phyloP scores from a whole-genome alignment of 2,329 filamentous ascomycete species.

The Penicillium sp. region DNA sequence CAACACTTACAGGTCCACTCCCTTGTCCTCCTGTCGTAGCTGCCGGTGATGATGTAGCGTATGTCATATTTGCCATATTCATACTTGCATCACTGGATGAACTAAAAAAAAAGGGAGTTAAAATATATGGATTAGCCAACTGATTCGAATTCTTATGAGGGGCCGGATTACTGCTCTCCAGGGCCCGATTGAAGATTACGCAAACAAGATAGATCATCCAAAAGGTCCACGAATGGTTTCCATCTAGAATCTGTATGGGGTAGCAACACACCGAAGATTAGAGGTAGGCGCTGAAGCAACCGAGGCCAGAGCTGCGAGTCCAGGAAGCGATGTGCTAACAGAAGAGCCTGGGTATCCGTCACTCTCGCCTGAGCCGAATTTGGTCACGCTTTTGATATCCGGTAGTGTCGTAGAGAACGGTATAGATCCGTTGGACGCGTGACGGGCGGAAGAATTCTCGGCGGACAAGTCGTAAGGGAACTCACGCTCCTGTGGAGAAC shows the following conservation, averaged over 20 bases:
- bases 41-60: slow-evolving; percentile 64
- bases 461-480: slow-evolving; percentile 47
- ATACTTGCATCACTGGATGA: slow-evolving; percentile 48
- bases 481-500: slow-evolving; percentile 46
- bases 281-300: slow-evolving; percentile 55
- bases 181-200: background rate
- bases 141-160: slow-evolving; percentile 13
- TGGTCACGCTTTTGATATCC: slow-evolving; percentile 32
- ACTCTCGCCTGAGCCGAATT: slow-evolving; percentile 28
- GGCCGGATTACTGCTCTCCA: slow-evolving; percentile 5
- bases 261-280: slow-evolving; percentile 51
- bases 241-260: background rate
- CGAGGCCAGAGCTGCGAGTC: slow-evolving; percentile 60
- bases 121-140: slow-evolving; percentile 24
- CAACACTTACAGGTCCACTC: slow-evolving; percentile 44
- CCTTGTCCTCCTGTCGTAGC: slow-evolving; percentile 65
- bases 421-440: slow-evolving; percentile 51
- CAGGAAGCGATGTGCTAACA: slow-evolving; percentile 51
- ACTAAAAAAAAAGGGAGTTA: slow-evolving; percentile 18
- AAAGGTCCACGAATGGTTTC: background rate
- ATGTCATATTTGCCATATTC: slow-evolving; percentile 60
- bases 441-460: slow-evolving; percentile 47
- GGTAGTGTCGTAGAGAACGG: slow-evolving; percentile 43
- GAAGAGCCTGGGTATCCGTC: slow-evolving; percentile 34
- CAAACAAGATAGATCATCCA: background rate